Evolutionary conservation across 2,329 filamentous ascomycete genomes (phyloP), one percentile per base, ranked within the genome.

Genomic region (Monilinia fructicola): DNA sequence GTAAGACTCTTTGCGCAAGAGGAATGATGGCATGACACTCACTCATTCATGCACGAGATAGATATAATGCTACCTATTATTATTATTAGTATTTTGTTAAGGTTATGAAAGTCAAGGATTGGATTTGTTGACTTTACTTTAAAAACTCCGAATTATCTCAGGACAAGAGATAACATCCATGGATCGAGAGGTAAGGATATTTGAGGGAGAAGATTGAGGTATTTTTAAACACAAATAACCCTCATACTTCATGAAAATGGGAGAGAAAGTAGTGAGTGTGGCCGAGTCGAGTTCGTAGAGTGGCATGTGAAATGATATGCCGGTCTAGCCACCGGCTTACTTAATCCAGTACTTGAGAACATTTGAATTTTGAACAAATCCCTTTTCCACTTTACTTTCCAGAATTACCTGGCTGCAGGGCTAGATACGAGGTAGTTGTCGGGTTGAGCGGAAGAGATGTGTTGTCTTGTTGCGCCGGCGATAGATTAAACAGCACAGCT

Each of bases 1-100:
- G 28, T 38, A 59, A 59, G 56, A 35, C 42, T 35, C 40, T 59
- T 60, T 60, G 56, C 56, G 56, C 56, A 23, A 38, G 28, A 28
- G 56, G 46, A 60, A 60, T 31, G 56, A 60, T 50, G 28, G 28
- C 28, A 48, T 60, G 56, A 26, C 56, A 60, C 56, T 60, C 44
- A 60, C 56, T 60, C 12, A 50, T 48, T 38, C n/a, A 40, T 40
- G 12, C 38, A 16, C 26, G 44, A 21, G 35, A 31, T 21, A 60
- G 42, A 60, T 18, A 38, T 11, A 11, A n/a, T 54, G 31, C 11
- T 40, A 35, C 31, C 9, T 35, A 54, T 31, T 21, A 54, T 23
- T 23, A 7, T 7, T n/a, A n/a, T 7, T 35, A 7, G 31, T 35
- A 35, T 35, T 35, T 35, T 7, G 31, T 5, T 35, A 35, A 35